Evolutionary conservation across 2,329 filamentous ascomycete genomes (phyloP).

Genomic region (Phaeomoniella chlamydospora): DNA sequence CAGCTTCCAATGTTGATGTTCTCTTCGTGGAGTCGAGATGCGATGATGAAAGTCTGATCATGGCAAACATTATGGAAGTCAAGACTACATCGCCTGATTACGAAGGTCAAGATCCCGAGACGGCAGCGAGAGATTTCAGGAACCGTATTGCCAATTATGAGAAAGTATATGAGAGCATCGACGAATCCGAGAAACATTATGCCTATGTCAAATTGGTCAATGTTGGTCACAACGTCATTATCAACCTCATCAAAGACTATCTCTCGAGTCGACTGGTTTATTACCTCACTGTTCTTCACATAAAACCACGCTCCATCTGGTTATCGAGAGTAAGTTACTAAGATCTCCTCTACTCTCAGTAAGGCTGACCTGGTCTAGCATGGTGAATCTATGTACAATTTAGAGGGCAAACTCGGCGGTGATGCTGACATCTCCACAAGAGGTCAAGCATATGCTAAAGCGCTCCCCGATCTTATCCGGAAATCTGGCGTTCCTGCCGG

Average conservation of each 20-base stretch:
- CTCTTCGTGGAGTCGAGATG: constrained; percentile 96
- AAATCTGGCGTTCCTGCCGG: constrained; percentile 65
- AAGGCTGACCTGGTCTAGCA: constrained; percentile 44
- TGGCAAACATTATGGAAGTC: constrained; percentile 95
- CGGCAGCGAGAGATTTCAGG: constrained; percentile 79
- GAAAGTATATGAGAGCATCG: constrained; percentile 88
- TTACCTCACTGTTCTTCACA: constrained; percentile 97
- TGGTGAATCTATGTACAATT: constrained; percentile 86
- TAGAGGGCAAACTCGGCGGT: constrained; percentile 81
- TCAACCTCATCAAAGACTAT: constrained; percentile 95
- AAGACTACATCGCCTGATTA: constrained; percentile 97
- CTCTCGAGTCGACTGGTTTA: constrained; percentile 93
- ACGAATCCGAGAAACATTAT: constrained; percentile 71
- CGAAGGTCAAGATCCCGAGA: constrained; percentile 80
- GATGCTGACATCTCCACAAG: constrained; percentile 77
- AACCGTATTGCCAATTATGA: constrained; percentile 95
- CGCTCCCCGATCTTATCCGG: constrained; percentile 69
- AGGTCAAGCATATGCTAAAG: constrained; percentile 74
- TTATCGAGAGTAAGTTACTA: constrained; percentile 67
- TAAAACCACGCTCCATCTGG: constrained; percentile 93
- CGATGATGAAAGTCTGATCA: constrained; percentile 88
- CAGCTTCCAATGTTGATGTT: constrained; percentile 66
- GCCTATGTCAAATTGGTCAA: constrained; percentile 98
- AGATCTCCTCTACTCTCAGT: no score
- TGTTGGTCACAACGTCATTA: constrained; percentile 88